Conservation (phyloP, 192 early-diverging fungal species). For the Coemansia sp. region DNA sequence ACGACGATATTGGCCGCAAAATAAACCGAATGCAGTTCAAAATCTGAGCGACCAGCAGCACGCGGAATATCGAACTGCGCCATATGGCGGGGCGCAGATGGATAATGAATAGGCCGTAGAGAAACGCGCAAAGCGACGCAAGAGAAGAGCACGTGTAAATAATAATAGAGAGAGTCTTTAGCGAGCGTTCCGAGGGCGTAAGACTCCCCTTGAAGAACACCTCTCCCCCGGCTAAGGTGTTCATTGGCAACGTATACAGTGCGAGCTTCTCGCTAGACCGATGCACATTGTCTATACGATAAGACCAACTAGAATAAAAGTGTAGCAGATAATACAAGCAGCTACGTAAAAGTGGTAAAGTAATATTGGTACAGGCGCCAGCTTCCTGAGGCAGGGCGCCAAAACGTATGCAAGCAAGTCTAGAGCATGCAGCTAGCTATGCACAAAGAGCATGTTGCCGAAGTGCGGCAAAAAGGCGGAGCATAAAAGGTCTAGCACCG, state of each 20-base stretch:
- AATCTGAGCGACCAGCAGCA: constrained; percentile 29
- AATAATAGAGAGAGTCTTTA: not conserved
- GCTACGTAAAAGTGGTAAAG: not conserved
- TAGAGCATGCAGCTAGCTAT: too few relatives aligned
- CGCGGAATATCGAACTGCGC: constrained; percentile 32
- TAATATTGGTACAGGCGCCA: too few relatives aligned
- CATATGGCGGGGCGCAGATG: constrained; percentile 6
- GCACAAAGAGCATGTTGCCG: too few relatives aligned
- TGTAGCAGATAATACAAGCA: not conserved
- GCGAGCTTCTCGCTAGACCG: not conserved
- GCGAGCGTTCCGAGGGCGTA: not conserved
- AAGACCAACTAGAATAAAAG: not conserved
- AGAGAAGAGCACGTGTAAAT: constrained; percentile 3
- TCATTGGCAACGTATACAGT: not conserved
- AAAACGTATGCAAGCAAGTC: too few relatives aligned
- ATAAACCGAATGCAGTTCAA: constrained; percentile 33
- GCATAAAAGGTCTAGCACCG: constrained; percentile 71
- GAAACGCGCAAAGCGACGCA: constrained; percentile 20
- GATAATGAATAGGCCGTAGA: constrained; percentile 24
- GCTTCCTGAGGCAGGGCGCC: too few relatives aligned
- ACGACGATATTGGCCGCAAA: constrained; percentile 17
- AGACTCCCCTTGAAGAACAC: not conserved
- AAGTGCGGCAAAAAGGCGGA: too few relatives aligned
- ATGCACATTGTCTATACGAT: not conserved
- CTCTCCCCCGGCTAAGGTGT: not conserved